These are phyloP conservation scores for Fusarium miscanthi DNA, from an alignment of 2,329 filamentous ascomycete species.

Conservation along the genomic window DNA sequence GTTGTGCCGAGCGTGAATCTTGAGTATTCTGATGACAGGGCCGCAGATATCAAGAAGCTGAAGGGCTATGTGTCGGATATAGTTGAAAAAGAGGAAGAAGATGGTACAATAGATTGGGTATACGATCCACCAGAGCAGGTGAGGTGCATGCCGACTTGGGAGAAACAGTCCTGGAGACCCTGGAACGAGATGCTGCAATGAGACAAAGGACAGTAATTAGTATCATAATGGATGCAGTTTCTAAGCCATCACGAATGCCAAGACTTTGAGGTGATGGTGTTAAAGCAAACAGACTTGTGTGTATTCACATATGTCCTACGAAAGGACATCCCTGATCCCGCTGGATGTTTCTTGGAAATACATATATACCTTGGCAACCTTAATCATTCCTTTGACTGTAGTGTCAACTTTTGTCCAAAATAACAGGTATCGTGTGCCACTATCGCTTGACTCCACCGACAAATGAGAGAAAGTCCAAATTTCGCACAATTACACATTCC, in stretches of 20 bases:
- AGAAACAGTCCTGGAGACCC: constrained; percentile 54
- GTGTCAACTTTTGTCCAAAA: background rate
- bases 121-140: constrained; percentile 57
- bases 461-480: background rate
- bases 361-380: background rate
- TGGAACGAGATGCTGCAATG: constrained; percentile 47
- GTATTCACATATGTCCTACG: background rate
- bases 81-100: constrained; percentile 42
- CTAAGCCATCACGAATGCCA: background rate
- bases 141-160: constrained; percentile 59
- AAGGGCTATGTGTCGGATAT: constrained; percentile 61
- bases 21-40: constrained; percentile 62
- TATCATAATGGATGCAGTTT: too few species aligned
- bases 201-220: background rate
- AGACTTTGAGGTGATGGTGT: too few species aligned
- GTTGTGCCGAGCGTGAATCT: constrained; percentile 67
- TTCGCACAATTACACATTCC: background rate
- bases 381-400: background rate
- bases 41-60: constrained; percentile 57
- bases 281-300: background rate
- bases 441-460: background rate
- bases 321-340: background rate
- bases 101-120: constrained; percentile 56
- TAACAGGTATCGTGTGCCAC: background rate
- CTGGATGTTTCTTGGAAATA: constrained; percentile 11